Evolutionary conservation across 306 rosid species (phyloP).

Genomic region (Argentina anserina): DNA sequence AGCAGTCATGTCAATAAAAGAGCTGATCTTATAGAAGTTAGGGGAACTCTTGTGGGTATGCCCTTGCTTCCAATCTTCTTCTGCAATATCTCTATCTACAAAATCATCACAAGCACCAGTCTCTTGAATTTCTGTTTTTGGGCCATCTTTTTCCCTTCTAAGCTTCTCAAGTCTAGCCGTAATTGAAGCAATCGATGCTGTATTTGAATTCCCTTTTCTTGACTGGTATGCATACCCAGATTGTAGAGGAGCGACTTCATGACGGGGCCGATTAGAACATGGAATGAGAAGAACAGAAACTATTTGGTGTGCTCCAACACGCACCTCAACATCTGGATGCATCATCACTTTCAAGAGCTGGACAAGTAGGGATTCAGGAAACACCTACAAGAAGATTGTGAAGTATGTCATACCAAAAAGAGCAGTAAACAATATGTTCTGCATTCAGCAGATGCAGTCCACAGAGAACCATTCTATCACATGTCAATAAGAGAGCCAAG

Average conservation of each 20-base stretch:
- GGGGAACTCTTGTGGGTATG: conserved; percentile 58
- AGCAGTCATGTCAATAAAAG: conserved; percentile 64
- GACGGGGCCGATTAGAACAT: conserved; percentile 46
- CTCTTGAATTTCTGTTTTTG: conserved; percentile 41
- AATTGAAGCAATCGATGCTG: conserved; percentile 80
- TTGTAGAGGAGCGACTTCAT: conserved; percentile 48
- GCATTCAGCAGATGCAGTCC: not conserved
- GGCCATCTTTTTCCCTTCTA: conserved; percentile 61
- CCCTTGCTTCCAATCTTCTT: conserved; percentile 67
- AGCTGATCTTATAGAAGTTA: conserved; percentile 56
- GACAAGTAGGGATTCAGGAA: conserved; percentile 87
- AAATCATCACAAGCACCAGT: conserved; percentile 36
- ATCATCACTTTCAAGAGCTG: conserved; percentile 86
- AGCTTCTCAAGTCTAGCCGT: conserved; percentile 92
- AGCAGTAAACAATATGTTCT: not conserved
- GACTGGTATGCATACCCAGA: conserved; percentile 55
- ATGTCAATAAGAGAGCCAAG: not conserved
- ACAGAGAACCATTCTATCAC: not conserved
- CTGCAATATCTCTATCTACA: conserved; percentile 45
- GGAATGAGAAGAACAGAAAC: conserved; percentile 81
- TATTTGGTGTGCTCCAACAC: conserved; percentile 90
- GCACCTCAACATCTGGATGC: conserved; percentile 76
- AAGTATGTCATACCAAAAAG: not conserved
- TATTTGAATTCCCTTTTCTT: conserved; percentile 50
- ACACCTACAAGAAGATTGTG: conserved; percentile 46